Evolutionary conservation across 2,329 filamentous ascomycete genomes (phyloP).

Genomic region (Penicillium sp.): DNA sequence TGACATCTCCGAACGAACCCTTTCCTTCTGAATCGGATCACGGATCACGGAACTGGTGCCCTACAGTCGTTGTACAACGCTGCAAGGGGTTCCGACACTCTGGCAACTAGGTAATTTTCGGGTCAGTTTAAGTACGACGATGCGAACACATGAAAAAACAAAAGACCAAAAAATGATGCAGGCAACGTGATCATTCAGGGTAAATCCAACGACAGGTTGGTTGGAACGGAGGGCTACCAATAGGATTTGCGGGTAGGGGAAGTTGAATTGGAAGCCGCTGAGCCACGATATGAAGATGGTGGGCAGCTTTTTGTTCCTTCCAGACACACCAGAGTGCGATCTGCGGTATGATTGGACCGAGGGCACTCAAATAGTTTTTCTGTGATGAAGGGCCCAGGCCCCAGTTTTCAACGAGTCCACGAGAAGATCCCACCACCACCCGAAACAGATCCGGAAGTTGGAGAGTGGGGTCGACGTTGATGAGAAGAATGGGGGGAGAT

Average conservation of each 20-base stretch:
- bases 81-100: conserved; percentile 18
- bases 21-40: conserved; percentile 14
- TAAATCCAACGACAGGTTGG: neutral
- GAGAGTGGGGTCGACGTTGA: neutral
- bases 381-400: conserved; percentile 13
- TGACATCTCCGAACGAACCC: conserved; percentile 19
- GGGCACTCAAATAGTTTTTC: conserved; percentile 6
- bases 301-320: conserved; percentile 13
- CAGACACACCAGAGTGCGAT: neutral
- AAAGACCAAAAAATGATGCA: neutral
- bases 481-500: neutral
- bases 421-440: conserved; percentile 5
- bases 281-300: conserved; percentile 7
- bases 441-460: neutral
- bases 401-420: neutral
- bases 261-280: neutral
- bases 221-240: conserved; percentile 8
- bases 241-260: neutral
- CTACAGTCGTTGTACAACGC: conserved; percentile 16
- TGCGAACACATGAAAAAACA: conserved; percentile 12
- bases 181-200: conserved; percentile 12
- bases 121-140: conserved; percentile 21
- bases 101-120: conserved; percentile 13
- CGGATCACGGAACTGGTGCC: conserved; percentile 4
- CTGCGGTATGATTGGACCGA: conserved; percentile 11